Percentiles rank a stretch among this genome's conserved stretches.
phyloP scores from a whole-genome alignment of 2,329 filamentous ascomycete genomes.

The Xylariaceae sp. region DNA sequence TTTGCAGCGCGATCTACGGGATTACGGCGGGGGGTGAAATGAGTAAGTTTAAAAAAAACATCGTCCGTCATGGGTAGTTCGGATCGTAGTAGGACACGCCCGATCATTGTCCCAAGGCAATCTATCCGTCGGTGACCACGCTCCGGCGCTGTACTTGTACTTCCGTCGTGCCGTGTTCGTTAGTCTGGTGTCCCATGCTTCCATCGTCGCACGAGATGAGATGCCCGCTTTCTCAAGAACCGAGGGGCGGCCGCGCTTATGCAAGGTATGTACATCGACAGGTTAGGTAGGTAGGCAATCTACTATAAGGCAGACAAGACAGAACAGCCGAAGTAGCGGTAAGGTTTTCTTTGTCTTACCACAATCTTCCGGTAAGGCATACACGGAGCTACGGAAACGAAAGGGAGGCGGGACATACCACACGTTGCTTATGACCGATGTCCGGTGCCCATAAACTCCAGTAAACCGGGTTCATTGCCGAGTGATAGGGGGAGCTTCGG shows the following conservation, averaged over 20 bases:
- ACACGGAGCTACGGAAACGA: constrained; percentile 12
- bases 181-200: constrained; percentile 8
- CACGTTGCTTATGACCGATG: constrained; percentile 13
- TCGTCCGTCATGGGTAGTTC: too few species aligned
- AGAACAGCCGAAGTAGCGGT: constrained; percentile 27
- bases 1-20: constrained; percentile 12
- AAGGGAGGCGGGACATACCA: not conserved
- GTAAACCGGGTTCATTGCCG: not conserved
- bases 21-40: constrained; percentile 9
- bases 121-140: constrained; percentile 17
- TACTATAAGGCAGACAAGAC: not conserved
- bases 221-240: constrained; percentile 19
- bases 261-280: constrained; percentile 19
- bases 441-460: not conserved
- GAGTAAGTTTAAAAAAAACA: too few species aligned
- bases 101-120: not conserved
- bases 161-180: constrained; percentile 7
- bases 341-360: constrained; percentile 18
- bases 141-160: constrained; percentile 18
- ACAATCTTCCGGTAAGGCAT: constrained; percentile 18
- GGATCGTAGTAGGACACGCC: too few species aligned
- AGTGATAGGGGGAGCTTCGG: not conserved
- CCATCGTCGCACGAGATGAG: constrained; percentile 19
- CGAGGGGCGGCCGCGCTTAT: constrained; percentile 29
- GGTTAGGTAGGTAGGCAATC: constrained; percentile 5